These are phyloP conservation scores for Podospora pseudocomata DNA, from an alignment of 495 filamentous ascomycete genomes.

Conservation along the genomic window DNA sequence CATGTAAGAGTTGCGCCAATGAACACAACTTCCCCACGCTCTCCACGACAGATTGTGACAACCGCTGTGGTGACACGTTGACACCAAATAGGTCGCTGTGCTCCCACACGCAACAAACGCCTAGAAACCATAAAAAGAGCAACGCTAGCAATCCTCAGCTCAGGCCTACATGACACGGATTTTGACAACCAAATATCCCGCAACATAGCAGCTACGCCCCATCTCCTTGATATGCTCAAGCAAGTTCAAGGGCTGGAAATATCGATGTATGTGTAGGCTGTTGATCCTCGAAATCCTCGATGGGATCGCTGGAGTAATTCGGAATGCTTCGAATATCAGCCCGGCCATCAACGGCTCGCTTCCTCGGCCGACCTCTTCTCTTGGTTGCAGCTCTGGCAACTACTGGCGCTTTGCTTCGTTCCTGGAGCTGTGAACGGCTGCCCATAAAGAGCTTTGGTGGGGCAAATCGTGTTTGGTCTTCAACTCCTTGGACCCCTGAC, in stretches of 20 bases:
- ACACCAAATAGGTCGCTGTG: background rate
- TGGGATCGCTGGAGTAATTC: constrained; percentile 43
- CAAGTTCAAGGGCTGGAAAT: constrained; percentile 26
- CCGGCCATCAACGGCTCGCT: constrained; percentile 34
- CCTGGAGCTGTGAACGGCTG: constrained; percentile 23
- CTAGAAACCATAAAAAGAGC: background rate
- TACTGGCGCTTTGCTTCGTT: background rate
- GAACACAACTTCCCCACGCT: background rate
- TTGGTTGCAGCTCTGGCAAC: constrained; percentile 13
- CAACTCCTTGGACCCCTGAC: constrained; percentile 5
- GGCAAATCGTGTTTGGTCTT: constrained; percentile 33
- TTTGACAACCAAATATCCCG: background rate
- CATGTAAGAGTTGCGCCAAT: background rate
- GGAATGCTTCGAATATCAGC: constrained; percentile 42
- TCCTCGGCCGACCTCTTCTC: constrained; percentile 32
- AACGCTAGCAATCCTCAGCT: background rate
- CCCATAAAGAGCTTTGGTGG: constrained; percentile 43
- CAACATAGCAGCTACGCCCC: background rate
- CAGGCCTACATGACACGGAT: background rate
- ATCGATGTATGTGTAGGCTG: constrained; percentile 4
- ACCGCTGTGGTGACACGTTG: background rate
- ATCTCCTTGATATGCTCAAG: background rate
- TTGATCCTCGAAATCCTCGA: constrained; percentile 41
- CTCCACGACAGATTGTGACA: background rate
- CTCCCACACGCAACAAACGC: background rate